A percentile compares a stretch with the other conserved stretches of the same genome.
phyloP scores from a whole-genome alignment of 495 filamentous ascomycete genomes.

The Podospora fimiseda region DNA sequence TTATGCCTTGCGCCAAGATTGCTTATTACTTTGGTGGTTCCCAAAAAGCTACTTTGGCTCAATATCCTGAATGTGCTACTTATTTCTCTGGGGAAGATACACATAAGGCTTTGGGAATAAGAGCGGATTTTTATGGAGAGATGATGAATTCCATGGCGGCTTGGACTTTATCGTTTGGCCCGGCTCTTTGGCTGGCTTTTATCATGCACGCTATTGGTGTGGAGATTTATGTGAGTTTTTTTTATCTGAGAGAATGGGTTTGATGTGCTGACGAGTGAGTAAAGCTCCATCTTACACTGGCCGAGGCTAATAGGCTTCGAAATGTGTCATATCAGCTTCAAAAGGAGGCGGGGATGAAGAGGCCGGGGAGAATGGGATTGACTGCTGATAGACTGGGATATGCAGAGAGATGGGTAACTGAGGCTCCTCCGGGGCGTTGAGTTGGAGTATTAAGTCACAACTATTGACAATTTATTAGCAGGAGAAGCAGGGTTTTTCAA shows the following conservation, averaged over 20 bases:
- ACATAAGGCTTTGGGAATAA: conserved; percentile 22
- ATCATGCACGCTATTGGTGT: conserved; percentile 43
- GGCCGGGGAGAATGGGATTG: conserved; percentile 43
- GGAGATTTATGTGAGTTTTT: conserved; percentile 43
- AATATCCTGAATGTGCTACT: conserved; percentile 36
- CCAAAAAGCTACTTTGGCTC: conserved; percentile 1
- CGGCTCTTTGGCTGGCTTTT: conserved; percentile 40
- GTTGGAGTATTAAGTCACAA: too few relatives aligned
- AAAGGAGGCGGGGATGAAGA: conserved; percentile 41
- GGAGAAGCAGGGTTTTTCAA: too few relatives aligned
- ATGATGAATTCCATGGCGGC: conserved; percentile 26
- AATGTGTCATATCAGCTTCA: conserved; percentile 46
- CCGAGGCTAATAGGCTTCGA: conserved; percentile 41
- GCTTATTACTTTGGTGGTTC: conserved; percentile 16
- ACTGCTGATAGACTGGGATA: conserved; percentile 43
- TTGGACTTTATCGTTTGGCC: conserved; percentile 37
- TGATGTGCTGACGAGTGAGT: not conserved
- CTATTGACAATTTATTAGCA: too few relatives aligned
- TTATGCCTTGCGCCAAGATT: conserved; percentile 38
- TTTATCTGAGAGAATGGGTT: too few relatives aligned
- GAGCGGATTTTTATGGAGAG: conserved; percentile 17
- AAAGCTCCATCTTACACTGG: conserved; percentile 43
- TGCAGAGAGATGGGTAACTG: conserved; percentile 25
- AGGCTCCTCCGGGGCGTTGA: too few relatives aligned
- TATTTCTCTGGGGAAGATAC: conserved; percentile 18